Evolutionary conservation across 2,329 filamentous ascomycete species (phyloP).

Genomic region (Orbilia brochopaga): DNA sequence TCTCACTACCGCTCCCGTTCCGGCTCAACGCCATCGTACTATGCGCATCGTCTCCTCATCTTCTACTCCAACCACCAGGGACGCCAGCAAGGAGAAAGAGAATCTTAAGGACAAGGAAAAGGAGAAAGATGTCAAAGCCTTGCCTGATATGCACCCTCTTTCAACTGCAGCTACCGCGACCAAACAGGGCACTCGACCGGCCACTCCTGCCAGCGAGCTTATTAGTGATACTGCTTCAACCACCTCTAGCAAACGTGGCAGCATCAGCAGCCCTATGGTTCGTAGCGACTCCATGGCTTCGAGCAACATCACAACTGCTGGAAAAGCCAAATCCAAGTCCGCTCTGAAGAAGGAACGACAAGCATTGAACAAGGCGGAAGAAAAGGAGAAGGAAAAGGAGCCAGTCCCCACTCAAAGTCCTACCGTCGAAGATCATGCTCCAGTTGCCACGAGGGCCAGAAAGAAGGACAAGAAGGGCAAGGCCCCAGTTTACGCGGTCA

Average conservation of each 20-base stretch:
- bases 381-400: constrained; percentile 59
- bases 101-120: constrained; percentile 19
- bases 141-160: constrained; percentile 14
- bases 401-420: constrained; percentile 62
- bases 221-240: constrained; percentile 52
- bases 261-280: constrained; percentile 48
- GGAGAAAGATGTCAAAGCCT: constrained; percentile 20
- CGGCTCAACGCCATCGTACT: constrained; percentile 36
- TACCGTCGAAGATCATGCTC: constrained; percentile 66
- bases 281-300: constrained; percentile 45
- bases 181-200: constrained; percentile 31
- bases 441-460: constrained; percentile 80
- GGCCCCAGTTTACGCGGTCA: constrained; percentile 44
- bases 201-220: constrained; percentile 49
- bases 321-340: constrained; percentile 55
- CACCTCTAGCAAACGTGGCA: constrained; percentile 49
- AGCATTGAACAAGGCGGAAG: constrained; percentile 61
- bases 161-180: constrained; percentile 19
- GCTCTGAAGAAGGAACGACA: constrained; percentile 68
- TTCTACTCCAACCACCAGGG: constrained; percentile 20
- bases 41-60: constrained; percentile 49
- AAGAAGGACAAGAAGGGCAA: constrained; percentile 73
- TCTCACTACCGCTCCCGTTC: constrained; percentile 23
- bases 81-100: constrained; percentile 33
- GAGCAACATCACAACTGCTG: constrained; percentile 27